A percentile compares a stretch with the other conserved stretches of the same genome.
These are phyloP conservation scores for Plectosphaerella cucumerina DNA, from an alignment of 2,329 filamentous ascomycete genomes.

Conservation along the genomic window DNA sequence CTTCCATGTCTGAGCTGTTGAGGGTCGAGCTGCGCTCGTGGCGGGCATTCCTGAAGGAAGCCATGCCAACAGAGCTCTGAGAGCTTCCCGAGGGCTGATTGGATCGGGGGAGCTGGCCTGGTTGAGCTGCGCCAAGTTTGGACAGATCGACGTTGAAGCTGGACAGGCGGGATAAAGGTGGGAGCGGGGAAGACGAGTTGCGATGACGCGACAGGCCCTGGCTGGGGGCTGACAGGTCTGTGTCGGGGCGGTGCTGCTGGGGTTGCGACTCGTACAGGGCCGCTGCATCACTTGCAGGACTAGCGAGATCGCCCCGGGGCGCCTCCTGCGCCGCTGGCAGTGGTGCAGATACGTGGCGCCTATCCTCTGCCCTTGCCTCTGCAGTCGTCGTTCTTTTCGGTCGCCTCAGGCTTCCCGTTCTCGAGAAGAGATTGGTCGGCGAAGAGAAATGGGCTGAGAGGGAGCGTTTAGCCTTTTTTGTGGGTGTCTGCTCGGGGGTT, in stretches of 20 bases:
- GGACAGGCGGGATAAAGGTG: conserved; percentile 48
- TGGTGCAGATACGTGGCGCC: conserved; percentile 52
- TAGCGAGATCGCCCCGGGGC: conserved; percentile 18
- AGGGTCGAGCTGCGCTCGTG: conserved; percentile 59
- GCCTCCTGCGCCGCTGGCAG: conserved; percentile 25
- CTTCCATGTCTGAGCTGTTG: conserved; percentile 66
- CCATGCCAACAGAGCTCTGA: conserved; percentile 37
- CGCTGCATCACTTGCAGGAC: conserved; percentile 6
- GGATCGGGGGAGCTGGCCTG: conserved; percentile 29
- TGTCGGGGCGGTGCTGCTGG: conserved; percentile 21
- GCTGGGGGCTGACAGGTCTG: conserved; percentile 21
- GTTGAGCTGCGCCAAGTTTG: conserved; percentile 39
- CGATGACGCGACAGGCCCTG: conserved; percentile 26
- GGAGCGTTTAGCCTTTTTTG: conserved; percentile 45
- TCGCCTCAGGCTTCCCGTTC: conserved; percentile 51
- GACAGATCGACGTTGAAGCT: conserved; percentile 52
- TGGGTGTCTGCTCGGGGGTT: conserved; percentile 33
- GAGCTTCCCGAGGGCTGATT: conserved; percentile 39
- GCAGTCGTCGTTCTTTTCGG: conserved; percentile 40
- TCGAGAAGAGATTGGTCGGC: conserved; percentile 52
- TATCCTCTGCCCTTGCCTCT: conserved; percentile 35
- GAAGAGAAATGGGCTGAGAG: conserved; percentile 58
- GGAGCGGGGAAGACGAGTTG: conserved; percentile 51
- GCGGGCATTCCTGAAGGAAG: conserved; percentile 31
- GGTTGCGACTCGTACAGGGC: conserved; percentile 17